phyloP scores from a whole-genome alignment of 768 basidiomycete species.

The Podaxis carcinomalis region DNA sequence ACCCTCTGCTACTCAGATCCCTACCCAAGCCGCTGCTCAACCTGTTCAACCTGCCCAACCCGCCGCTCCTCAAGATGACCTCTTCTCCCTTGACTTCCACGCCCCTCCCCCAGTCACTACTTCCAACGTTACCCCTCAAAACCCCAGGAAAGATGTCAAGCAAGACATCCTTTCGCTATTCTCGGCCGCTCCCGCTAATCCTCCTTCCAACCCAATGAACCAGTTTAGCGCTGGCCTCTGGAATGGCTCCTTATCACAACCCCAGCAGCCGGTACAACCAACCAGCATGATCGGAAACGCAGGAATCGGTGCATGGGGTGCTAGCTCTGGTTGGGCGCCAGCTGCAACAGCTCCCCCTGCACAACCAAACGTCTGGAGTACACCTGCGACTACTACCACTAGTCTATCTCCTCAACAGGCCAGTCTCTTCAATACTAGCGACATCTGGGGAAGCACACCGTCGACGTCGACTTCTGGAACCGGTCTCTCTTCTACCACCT shows the following conservation, averaged over 20 bases:
- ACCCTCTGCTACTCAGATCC: constrained; percentile 17
- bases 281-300: constrained; percentile 52
- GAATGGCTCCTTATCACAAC: constrained; percentile 20
- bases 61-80: constrained; percentile 47
- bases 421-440: constrained; percentile 44
- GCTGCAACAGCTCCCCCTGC: constrained; percentile 24
- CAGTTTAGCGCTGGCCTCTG: constrained; percentile 31
- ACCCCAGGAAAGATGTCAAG: constrained; percentile 68
- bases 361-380: constrained; percentile 39
- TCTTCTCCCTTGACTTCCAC: constrained; percentile 88
- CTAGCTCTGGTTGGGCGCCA: constrained; percentile 58
- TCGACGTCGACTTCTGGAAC: neutral
- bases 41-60: constrained; percentile 18
- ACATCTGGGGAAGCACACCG: constrained; percentile 53
- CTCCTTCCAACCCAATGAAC: constrained; percentile 28
- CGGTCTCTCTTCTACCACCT: neutral
- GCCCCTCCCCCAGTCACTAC: constrained; percentile 31
- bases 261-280: constrained; percentile 22
- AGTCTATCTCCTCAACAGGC: constrained; percentile 23
- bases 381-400: constrained; percentile 20
- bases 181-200: constrained; percentile 39
- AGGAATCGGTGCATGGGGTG: constrained; percentile 63
- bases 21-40: constrained; percentile 26
- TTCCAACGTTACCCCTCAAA: constrained; percentile 23
- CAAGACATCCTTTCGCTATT: constrained; percentile 85